phyloP scores from a whole-genome alignment of 2,329 filamentous ascomycete genomes.

The Colletotrichum sp. region DNA sequence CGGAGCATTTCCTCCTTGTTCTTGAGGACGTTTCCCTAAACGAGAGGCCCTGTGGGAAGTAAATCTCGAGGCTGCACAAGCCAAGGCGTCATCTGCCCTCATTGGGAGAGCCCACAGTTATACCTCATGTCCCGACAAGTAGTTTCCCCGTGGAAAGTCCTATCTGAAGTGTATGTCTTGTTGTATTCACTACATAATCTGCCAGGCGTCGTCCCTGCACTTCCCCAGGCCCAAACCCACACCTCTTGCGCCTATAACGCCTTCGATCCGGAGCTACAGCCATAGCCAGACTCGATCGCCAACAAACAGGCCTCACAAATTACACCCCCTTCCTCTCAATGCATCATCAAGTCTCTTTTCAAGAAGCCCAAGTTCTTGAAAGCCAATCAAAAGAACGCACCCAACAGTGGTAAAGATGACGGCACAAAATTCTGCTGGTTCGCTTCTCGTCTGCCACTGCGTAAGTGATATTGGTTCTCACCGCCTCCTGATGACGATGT shows the following conservation, averaged over 20 bases:
- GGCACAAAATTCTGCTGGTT: not conserved
- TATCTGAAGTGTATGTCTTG: not conserved
- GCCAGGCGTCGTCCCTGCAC: not conserved
- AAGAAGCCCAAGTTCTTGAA: not conserved
- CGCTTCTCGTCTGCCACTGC: not conserved
- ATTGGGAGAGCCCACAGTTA: not conserved
- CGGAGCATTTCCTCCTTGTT: not conserved
- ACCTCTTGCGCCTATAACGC: not conserved
- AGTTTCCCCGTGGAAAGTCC: not conserved
- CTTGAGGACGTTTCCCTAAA: not conserved
- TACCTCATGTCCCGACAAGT: not conserved
- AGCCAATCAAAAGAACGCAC: constrained; percentile 12
- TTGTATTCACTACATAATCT: not conserved
- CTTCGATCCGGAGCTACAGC: not conserved
- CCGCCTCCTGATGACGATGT: not conserved
- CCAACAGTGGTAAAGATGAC: not conserved
- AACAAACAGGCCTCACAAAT: not conserved
- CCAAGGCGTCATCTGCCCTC: not conserved
- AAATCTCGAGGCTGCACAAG: not conserved
- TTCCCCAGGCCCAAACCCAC: not conserved
- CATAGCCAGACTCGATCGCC: not conserved
- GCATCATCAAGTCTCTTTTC: not conserved
- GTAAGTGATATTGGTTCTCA: not conserved
- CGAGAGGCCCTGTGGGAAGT: not conserved
- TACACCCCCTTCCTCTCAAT: not conserved